Percentiles rank a stretch among this genome's conserved stretches.
Evolutionary conservation across 768 basidiomycete genomes (phyloP).

Genomic region (Lactarius akahatsu): DNA sequence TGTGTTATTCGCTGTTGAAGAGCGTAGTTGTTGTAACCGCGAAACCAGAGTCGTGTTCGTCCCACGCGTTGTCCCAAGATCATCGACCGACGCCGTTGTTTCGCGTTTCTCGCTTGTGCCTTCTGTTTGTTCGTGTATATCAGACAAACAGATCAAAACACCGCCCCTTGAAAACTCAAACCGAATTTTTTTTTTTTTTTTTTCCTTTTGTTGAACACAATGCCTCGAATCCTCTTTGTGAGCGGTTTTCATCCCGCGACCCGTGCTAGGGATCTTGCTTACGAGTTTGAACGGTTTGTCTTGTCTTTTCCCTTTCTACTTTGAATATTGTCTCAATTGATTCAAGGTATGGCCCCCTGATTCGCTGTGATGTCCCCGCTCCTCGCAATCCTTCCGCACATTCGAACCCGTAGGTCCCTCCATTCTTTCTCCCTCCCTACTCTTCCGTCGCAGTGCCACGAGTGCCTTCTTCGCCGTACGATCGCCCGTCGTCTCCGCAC

Average conservation of each 20-base stretch:
- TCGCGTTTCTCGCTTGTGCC: background rate
- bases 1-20: background rate
- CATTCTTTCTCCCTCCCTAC: constrained; percentile 25
- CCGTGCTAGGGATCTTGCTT: constrained; percentile 80
- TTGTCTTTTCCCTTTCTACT: background rate
- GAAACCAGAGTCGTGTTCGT: background rate
- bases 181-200: background rate
- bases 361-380: constrained; percentile 89
- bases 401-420: constrained; percentile 76
- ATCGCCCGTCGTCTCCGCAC: constrained; percentile 28
- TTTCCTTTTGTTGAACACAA: no score
- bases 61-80: background rate
- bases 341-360: constrained; percentile 61
- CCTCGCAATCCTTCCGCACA: constrained; percentile 74
- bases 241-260: constrained; percentile 84
- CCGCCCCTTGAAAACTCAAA: background rate
- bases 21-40: background rate
- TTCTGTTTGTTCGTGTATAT: background rate
- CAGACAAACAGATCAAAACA: constrained; percentile 6
- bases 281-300: constrained; percentile 77
- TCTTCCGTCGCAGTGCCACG: constrained; percentile 32
- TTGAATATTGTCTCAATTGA: constrained; percentile 39
- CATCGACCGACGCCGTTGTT: background rate
- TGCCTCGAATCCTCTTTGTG: constrained; percentile 86
- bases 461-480: constrained; percentile 29